Conservation (phyloP, 73 alveolate species). For the Blepharisma japonicum region DNA sequence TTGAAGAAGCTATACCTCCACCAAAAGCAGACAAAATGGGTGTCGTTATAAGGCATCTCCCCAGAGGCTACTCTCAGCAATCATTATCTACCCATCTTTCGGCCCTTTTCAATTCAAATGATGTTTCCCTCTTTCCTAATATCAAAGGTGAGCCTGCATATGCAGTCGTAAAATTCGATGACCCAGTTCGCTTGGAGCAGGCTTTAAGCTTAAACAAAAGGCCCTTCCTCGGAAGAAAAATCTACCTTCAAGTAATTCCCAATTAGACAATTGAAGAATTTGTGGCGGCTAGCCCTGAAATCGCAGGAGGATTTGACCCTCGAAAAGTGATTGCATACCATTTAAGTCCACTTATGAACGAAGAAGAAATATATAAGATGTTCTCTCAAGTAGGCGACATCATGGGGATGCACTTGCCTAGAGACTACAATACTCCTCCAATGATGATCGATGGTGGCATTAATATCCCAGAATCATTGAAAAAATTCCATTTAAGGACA, state of each 20-base stretch:
- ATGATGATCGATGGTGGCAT: background rate
- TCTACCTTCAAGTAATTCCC: background rate
- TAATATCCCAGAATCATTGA: background rate
- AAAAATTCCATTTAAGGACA: background rate
- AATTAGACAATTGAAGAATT: slow-evolving; percentile 9
- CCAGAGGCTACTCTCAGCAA: too few relatives aligned
- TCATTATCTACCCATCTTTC: too few relatives aligned
- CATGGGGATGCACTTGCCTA: background rate
- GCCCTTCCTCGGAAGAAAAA: background rate
- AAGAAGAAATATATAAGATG: background rate
- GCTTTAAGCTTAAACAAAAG: background rate
- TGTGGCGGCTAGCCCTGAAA: slow-evolving; percentile 2
- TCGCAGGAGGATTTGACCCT: background rate
- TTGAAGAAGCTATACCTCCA: too few relatives aligned
- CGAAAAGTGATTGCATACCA: background rate
- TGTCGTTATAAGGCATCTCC: too few relatives aligned
- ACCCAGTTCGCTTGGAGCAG: background rate
- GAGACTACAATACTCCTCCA: background rate
- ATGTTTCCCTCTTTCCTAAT: too few relatives aligned
- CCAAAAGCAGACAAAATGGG: too few relatives aligned
- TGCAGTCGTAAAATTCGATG: background rate
- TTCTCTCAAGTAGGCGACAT: slow-evolving; percentile 12
- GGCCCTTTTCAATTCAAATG: too few relatives aligned
- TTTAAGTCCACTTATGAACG: background rate
- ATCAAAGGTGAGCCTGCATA: slow-evolving; percentile 7